Base-by-base conservation (phyloP, 2,329 filamentous ascomycete genomes). In the Xylariaceae sp. region DNA sequence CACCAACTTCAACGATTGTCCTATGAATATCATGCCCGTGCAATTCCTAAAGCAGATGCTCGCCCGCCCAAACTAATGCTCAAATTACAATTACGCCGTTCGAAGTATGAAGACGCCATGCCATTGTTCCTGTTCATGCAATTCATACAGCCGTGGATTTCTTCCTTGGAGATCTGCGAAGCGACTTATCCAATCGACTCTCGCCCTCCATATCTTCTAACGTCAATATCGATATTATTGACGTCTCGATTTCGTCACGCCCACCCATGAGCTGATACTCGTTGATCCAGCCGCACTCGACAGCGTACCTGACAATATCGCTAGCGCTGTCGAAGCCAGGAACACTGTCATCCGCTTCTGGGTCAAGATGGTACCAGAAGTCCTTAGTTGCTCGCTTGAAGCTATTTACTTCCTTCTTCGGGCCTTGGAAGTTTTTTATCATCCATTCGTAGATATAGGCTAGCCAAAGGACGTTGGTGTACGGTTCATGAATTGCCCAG, bases 381-480 rank as follows among this genome's bases (percentile, higher is more conserved):
- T 81, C 76, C 40, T 58, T 64, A 2, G 76, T 80, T 32, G 65
- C 59, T 13, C 61, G 62, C 43, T 64, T 66, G 52, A 81, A 82
- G 2, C 49, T 45, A 3, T 53, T 55, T 11, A 79, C 54, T 16
- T 73, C 68, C 43, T 63, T 65, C 49, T 65, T 69, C 8, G 67
- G 63, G 4, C 76, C 76, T 9, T 51, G 47, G 48, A 77, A 81
- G 45, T 72, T 65, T n/a, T 39, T 37, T 12, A 41, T 18, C 42
- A 81, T 59, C 57, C 79, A 81, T 28, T 68, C 63, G 51, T 81
- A 81, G 4, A 81, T 63, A 47, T 82, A 83, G 3, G 77, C 74
- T 32, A 84, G 67, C 80, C 80, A 84, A 15, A 84, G 63, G 2
- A 83, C 77, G 47, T 84, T 84, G 4, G 76, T 81, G 57, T 83